Evolutionary conservation across 306 rosid genomes (phyloP).

Genomic region (Castanea crenata): DNA sequence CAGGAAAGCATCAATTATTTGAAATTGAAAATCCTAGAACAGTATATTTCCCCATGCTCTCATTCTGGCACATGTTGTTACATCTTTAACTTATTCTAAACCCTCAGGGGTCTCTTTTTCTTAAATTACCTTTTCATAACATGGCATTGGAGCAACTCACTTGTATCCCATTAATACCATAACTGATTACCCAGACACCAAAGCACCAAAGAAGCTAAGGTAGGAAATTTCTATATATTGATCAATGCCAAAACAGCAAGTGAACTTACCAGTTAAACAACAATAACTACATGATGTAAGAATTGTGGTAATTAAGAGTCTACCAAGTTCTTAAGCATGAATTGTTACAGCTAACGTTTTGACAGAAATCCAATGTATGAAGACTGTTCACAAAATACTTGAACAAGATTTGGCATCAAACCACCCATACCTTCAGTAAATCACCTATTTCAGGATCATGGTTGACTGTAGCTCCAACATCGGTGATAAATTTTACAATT

Average conservation of each 20-base stretch:
- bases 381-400: slow-evolving; percentile 2
- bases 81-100: no score
- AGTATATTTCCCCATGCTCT: no score
- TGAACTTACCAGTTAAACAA: not conserved
- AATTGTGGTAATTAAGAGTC: not conserved
- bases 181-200: not conserved
- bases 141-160: slow-evolving; percentile 13
- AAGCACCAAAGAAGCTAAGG: no score
- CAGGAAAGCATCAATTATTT: no score
- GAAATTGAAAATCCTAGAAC: no score
- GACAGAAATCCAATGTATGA: not conserved
- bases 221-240: not conserved
- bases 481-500: slow-evolving; percentile 94
- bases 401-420: slow-evolving; percentile 15
- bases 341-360: not conserved
- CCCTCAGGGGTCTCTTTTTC: not conserved
- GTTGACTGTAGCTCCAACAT: slow-evolving; percentile 81
- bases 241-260: not conserved
- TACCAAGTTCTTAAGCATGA: not conserved
- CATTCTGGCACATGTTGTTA: no score
- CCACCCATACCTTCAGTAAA: slow-evolving; percentile 70
- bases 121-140: not conserved
- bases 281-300: not conserved
- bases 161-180: slow-evolving; percentile 9
- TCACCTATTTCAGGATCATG: slow-evolving; percentile 95